A percentile compares a stretch with the other conserved stretches of the same genome.
These are phyloP conservation scores for Aegilops bicornis DNA, from an alignment of 176 grass and related monocot species.

Conservation along the genomic window DNA sequence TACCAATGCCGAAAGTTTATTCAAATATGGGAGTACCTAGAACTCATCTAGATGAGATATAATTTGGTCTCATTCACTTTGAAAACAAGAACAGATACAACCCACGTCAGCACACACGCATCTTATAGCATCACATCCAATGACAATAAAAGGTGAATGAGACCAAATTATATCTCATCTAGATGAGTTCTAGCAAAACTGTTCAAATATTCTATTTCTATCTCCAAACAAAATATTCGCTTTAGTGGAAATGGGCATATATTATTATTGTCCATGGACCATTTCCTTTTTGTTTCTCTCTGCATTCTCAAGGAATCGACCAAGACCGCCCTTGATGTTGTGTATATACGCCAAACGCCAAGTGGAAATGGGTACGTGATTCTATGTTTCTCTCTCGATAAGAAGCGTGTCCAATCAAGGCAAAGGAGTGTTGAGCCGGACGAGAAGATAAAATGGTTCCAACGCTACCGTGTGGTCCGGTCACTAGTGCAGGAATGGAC, in stretches of 20 bases:
- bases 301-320: not conserved
- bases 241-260: slow-evolving; percentile 19
- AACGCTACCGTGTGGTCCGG: not conserved
- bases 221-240: not conserved
- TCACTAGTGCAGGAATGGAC: not conserved
- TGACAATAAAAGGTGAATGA: no score
- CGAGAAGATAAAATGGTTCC: not conserved
- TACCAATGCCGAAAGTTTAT: not conserved
- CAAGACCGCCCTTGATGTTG: not conserved
- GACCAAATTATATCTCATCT: no score
- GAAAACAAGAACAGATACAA: no score
- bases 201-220: not conserved
- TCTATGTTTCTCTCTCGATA: not conserved
- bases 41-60: no score
- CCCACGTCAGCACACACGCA: no score
- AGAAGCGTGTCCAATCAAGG: not conserved
- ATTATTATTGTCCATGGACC: not conserved
- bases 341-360: not conserved
- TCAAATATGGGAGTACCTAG: no score
- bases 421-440: not conserved
- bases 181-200: no score
- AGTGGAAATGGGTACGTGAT: not conserved
- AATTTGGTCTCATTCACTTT: no score
- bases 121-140: no score
- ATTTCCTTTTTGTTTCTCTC: not conserved